These are phyloP conservation scores for Malassezia nana DNA, from an alignment of 1,284 basidiomycete genomes.

Conservation along the genomic window DNA sequence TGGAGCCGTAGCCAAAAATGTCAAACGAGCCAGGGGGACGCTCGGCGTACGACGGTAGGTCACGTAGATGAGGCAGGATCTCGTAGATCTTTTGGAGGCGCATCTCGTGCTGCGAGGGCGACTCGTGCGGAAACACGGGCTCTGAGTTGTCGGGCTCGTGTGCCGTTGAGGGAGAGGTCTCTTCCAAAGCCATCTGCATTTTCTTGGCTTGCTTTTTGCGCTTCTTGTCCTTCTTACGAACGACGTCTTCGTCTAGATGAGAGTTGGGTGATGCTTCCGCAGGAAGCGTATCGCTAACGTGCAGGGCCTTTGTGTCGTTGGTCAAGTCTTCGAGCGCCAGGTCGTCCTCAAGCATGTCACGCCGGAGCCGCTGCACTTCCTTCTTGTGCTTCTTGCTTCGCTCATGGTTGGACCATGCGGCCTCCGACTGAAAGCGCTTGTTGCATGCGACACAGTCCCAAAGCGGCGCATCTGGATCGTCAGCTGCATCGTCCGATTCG, in stretches of 20 bases:
- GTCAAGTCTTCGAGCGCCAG: not conserved
- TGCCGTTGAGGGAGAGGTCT: not conserved
- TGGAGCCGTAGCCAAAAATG: conserved; percentile 42
- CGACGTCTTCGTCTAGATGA: conserved; percentile 23
- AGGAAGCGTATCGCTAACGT: conserved; percentile 19
- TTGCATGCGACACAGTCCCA: conserved; percentile 95
- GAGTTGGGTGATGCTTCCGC: conserved; percentile 8
- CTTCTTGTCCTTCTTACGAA: conserved; percentile 29
- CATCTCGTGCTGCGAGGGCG: not conserved
- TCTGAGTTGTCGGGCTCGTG: not conserved
- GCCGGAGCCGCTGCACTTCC: conserved; percentile 53
- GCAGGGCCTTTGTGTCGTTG: conserved; percentile 4
- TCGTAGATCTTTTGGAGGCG: not conserved
- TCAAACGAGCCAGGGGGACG: conserved; percentile 37
- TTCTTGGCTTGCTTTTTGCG: conserved; percentile 33
- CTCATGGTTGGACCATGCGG: conserved; percentile 92
- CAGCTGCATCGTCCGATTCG: conserved; percentile 2
- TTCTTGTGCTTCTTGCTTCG: conserved; percentile 88
- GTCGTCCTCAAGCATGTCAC: conserved; percentile 56
- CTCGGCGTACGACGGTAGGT: conserved; percentile 4
- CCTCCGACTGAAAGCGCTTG: conserved; percentile 81
- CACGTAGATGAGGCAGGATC: conserved; percentile 12
- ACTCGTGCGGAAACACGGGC: not conserved
- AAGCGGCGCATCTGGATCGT: conserved; percentile 9
- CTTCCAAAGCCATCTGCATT: conserved; percentile 4